Evolutionary conservation across 352 stramenopile genomes (phyloP).

Genomic region (Phytophthora rubi): DNA sequence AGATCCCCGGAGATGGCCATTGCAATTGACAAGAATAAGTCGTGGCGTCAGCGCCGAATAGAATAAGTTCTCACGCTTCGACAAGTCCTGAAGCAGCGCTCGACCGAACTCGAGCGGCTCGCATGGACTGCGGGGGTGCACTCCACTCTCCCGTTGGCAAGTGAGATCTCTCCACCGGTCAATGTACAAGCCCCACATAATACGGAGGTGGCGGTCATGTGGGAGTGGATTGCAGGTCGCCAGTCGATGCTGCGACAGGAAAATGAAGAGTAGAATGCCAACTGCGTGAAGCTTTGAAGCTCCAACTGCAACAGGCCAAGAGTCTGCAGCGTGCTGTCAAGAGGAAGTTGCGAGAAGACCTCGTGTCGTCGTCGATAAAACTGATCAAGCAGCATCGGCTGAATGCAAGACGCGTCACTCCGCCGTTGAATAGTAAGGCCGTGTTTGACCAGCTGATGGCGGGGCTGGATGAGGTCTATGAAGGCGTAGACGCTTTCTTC

Average conservation of each 20-base stretch:
- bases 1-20: constrained; percentile 4
- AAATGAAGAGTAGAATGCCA: constrained; percentile 26
- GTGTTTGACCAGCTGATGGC: constrained; percentile 27
- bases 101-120: constrained; percentile 17
- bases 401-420: constrained; percentile 18
- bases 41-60: constrained; percentile 34
- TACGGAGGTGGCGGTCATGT: constrained; percentile 25
- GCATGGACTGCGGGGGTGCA: constrained; percentile 29
- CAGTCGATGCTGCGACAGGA: constrained; percentile 22
- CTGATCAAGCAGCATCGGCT: constrained; percentile 15
- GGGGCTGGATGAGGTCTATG: constrained; percentile 19
- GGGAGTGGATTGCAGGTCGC: constrained; percentile 27
- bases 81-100: constrained; percentile 28
- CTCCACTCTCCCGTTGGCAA: constrained; percentile 21
- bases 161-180: background rate
- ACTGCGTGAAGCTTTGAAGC: constrained; percentile 11
- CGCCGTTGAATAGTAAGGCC: constrained; percentile 23
- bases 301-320: constrained; percentile 30
- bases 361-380: constrained; percentile 21
- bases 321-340: constrained; percentile 30
- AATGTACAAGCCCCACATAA: constrained; percentile 6
- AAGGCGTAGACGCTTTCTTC: constrained; percentile 20
- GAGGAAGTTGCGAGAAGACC: constrained; percentile 19
- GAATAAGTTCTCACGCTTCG: constrained; percentile 27
- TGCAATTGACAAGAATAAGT: constrained; percentile 20